Evolutionary conservation across 2,329 filamentous ascomycete species (phyloP).

Genomic region (Scytalidium sp.): DNA sequence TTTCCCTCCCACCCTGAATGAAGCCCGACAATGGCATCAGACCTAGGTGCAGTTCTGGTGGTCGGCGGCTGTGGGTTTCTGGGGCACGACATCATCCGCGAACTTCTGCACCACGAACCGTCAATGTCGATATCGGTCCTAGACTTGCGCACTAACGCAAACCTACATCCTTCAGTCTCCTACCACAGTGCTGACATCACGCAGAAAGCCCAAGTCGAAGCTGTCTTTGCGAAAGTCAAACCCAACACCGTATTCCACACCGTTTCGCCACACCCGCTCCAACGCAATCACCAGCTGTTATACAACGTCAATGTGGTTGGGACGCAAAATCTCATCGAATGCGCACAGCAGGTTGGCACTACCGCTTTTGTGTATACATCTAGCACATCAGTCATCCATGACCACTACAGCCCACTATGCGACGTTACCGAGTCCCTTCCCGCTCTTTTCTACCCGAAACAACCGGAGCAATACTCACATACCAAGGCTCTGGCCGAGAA

Average conservation of each 20-base stretch:
- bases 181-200: constrained; percentile 50
- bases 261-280: constrained; percentile 38
- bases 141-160: constrained; percentile 39
- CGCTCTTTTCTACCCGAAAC: constrained; percentile 15
- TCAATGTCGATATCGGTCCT: constrained; percentile 42
- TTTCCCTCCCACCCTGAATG: no score
- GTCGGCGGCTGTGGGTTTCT: constrained; percentile 50
- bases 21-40: neutral
- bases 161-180: constrained; percentile 34
- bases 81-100: constrained; percentile 46
- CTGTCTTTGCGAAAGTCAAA: constrained; percentile 38
- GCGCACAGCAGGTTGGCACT: constrained; percentile 42
- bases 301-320: constrained; percentile 48
- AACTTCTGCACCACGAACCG: constrained; percentile 36
- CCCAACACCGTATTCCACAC: constrained; percentile 48
- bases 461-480: constrained; percentile 15
- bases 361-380: constrained; percentile 34
- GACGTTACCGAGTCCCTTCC: constrained; percentile 15
- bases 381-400: constrained; percentile 16
- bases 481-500: constrained; percentile 16
- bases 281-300: constrained; percentile 33
- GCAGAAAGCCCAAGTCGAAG: constrained; percentile 35
- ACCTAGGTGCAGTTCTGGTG: constrained; percentile 28
- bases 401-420: constrained; percentile 6
- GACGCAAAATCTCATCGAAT: constrained; percentile 44